Base-by-base conservation (phyloP, 2,329 filamentous ascomycete species). In the Paraphaeosphaeria minitans region DNA sequence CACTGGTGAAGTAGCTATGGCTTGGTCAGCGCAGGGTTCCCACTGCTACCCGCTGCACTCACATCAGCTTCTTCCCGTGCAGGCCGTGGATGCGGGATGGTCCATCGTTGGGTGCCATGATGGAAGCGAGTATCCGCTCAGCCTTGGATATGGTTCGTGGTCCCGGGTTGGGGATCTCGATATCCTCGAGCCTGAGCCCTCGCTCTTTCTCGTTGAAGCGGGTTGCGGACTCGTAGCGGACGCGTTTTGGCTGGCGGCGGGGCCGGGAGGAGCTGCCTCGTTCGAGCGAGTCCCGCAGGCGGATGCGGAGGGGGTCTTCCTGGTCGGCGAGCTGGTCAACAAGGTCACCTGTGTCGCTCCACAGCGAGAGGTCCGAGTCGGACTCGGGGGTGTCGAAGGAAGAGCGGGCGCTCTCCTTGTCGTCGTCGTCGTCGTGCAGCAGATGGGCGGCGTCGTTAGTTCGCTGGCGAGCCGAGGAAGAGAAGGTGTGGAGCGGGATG, bases 11-110 rank as follows among this genome's bases (percentile, higher is more conserved):
- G 76, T 97, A 97, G 65, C 93, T 96, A 71, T 56, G 3, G 8
- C 35, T 22, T n/a, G 27, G 49, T 69, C 57, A 70, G 65, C 35
- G 47, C 7, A 37, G 51, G 13, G 27, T 13, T 13, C 27, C 16
- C 45, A 22, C 29, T 22, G 27, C 24, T 42, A 47, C 46, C 76
- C 82, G 61, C 60, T 37, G 19, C 39, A 77, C 87, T 70, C 86
- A 97, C 89, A 99, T 86, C 73, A 99, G 84, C 79, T 94, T 89
- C 83, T 96, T 97, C 81, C 95, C 95, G 71, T 96, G 96, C 69
- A 99, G 86, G 83, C 95, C 95, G 81, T 95, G 91, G 72, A 92
- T 89, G 75, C 90, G 88, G 74, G 88, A 85, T 65, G 82, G 82
- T 54, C 82, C 79, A 77, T 91, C 88, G 75, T 88, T 88, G 67